phyloP scores from a whole-genome alignment of 768 basidiomycete species.

The Suillus placidus region DNA sequence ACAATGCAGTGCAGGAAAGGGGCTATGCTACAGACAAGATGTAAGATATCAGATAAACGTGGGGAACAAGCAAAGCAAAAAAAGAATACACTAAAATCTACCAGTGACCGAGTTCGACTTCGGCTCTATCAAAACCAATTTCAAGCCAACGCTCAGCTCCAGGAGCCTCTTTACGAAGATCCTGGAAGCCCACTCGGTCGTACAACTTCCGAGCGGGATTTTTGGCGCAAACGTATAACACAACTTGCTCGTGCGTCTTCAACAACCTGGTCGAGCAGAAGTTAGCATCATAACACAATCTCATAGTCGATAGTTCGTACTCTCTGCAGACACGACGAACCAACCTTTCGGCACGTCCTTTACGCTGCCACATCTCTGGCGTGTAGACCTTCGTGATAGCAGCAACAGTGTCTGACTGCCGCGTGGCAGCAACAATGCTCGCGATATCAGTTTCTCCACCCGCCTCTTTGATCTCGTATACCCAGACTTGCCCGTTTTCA shows the following conservation, averaged over 20 bases:
- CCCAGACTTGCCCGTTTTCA: conserved; percentile 51
- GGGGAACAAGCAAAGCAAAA: not conserved
- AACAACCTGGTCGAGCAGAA: conserved; percentile 38
- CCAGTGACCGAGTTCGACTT: conserved; percentile 67
- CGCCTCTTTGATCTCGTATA: conserved; percentile 46
- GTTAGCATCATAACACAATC: conserved; percentile 13
- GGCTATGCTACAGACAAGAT: not conserved
- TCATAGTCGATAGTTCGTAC: conserved; percentile 31
- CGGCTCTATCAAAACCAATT: conserved; percentile 50
- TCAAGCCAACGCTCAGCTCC: conserved; percentile 54
- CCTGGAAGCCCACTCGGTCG: conserved; percentile 54
- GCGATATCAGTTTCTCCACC: conserved; percentile 29
- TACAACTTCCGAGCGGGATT: conserved; percentile 57
- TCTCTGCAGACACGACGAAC: conserved; percentile 49
- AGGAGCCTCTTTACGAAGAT: conserved; percentile 41
- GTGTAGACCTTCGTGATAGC: conserved; percentile 65
- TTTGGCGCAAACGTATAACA: conserved; percentile 56
- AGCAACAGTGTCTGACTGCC: conserved; percentile 49
- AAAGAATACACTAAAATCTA: conserved; percentile 30
- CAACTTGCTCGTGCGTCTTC: conserved; percentile 46
- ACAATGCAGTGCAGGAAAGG: not conserved
- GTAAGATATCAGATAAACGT: too few species aligned
- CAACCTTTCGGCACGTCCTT: conserved; percentile 53
- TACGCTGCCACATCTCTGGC: conserved; percentile 44
- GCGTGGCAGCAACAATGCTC: conserved; percentile 59